Evolutionary conservation across 75 land plant genomes (phyloP), one percentile per base, ranked within the genome.

Genomic region (Picea sitchensis): DNA sequence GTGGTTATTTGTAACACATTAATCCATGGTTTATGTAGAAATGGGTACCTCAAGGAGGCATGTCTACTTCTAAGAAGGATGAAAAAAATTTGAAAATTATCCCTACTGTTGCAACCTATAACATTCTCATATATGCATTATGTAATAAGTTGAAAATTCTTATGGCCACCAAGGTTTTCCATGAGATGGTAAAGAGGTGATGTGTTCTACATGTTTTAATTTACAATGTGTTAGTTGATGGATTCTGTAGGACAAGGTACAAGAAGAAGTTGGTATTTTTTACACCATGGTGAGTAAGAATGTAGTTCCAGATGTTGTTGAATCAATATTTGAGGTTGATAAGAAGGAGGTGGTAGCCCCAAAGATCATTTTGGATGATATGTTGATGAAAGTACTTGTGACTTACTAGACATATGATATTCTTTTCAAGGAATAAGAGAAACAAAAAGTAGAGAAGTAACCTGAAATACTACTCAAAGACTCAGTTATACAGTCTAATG

Each of bases 281-380:
- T 81, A 81, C 63, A 79, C 85, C 8, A 91, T 91, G 91, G 91
- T 87, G 64, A 77, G 21, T 11, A 87, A 87, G 17, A 89, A 84
- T 68, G 65, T 91, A 30, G 93, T 91, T 5, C 93, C 93, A 38
- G 84, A 89, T 32, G 85, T 80, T 14, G 89, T 89, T 4, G 57
- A 87, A 60, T 83, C 84, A 26, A 91, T 89, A 12, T 87, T 86
- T 72, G 83, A 85, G 60, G 82, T 86, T 65, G 90, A 91, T 59
- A 91, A 88, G 61, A n/a, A n/a, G n/a, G 87, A 80, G 59, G 82
- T 91, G 30, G 93, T 91, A 36, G 86, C 93, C 61, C 93, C 93
- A 7, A 91, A 91, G 81, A 86, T 91, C 65, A 83, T 88, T 79
- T 87, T 91, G 31, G 91, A 91, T 38, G 87, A 88, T 32, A 65